Evolutionary conservation across 345 rosid genomes (phyloP).

Genomic region (Corymbia maculata): DNA sequence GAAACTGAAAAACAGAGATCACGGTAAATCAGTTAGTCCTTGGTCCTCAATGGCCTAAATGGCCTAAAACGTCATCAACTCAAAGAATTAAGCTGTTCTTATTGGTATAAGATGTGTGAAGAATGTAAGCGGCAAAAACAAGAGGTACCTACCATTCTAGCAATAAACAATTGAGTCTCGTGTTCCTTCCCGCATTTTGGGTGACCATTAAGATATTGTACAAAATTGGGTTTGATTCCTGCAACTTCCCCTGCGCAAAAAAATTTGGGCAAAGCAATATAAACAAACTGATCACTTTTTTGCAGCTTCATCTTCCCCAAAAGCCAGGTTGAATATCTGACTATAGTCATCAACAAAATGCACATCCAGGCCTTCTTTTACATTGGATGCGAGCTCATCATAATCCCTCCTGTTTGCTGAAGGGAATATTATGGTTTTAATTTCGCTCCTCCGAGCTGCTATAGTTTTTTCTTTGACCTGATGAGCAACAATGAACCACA

Average conservation of each 20-base stretch:
- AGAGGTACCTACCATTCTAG: neutral
- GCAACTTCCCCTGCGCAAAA: neutral
- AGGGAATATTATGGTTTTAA: conserved; percentile 84
- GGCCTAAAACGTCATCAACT: neutral
- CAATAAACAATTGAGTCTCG: neutral
- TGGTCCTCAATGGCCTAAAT: neutral
- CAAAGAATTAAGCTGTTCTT: neutral
- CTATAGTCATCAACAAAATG: conserved; percentile 77
- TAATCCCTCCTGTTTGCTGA: conserved; percentile 86
- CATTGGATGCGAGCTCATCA: conserved; percentile 81
- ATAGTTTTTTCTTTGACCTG: conserved; percentile 98
- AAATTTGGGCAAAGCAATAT: neutral
- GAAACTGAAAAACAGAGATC: neutral
- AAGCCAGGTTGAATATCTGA: conserved; percentile 62
- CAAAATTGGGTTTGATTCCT: neutral
- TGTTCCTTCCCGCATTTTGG: neutral
- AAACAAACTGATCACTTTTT: neutral
- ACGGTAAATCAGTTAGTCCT: neutral
- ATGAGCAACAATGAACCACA: neutral
- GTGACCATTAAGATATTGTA: neutral
- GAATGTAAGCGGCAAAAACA: neutral
- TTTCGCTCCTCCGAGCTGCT: conserved; percentile 85
- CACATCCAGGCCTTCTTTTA: conserved; percentile 88
- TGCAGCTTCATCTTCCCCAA: conserved; percentile 20
- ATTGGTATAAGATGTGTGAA: neutral